A percentile compares a stretch with the other conserved stretches of the same genome.
phyloP scores from a whole-genome alignment of 2,329 filamentous ascomycete species.

The Xylariaceae sp. region DNA sequence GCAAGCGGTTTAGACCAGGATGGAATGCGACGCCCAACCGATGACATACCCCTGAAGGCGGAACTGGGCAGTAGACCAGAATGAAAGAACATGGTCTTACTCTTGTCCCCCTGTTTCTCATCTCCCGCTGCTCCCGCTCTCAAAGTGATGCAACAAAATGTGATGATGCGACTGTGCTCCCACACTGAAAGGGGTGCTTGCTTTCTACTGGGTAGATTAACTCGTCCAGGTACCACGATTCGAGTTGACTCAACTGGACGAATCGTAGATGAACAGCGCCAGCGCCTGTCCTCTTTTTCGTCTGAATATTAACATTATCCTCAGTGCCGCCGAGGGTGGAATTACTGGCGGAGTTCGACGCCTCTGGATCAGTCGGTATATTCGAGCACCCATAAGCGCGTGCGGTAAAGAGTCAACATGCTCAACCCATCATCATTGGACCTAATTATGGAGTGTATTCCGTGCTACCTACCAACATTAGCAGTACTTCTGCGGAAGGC shows the following conservation, averaged over 20 bases:
- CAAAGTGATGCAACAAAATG: neutral
- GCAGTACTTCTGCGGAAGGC: neutral
- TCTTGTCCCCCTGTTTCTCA: neutral
- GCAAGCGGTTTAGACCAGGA: neutral
- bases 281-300: neutral
- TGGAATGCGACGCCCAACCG: neutral
- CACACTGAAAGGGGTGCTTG: neutral
- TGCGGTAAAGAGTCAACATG: neutral
- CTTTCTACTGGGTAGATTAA: neutral
- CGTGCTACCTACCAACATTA: neutral
- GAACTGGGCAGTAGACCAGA: neutral
- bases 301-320: neutral
- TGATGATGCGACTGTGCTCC: neutral
- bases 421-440: neutral
- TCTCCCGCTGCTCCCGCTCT: neutral
- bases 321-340: neutral
- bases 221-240: neutral
- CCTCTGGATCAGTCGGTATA: neutral
- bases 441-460: no score
- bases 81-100: neutral
- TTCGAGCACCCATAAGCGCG: neutral
- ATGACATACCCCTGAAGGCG: neutral
- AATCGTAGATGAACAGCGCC: neutral
- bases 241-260: neutral
- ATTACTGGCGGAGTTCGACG: neutral